Conservation (phyloP, 139 green algal genomes). For the Coelastrella sp. region DNA sequence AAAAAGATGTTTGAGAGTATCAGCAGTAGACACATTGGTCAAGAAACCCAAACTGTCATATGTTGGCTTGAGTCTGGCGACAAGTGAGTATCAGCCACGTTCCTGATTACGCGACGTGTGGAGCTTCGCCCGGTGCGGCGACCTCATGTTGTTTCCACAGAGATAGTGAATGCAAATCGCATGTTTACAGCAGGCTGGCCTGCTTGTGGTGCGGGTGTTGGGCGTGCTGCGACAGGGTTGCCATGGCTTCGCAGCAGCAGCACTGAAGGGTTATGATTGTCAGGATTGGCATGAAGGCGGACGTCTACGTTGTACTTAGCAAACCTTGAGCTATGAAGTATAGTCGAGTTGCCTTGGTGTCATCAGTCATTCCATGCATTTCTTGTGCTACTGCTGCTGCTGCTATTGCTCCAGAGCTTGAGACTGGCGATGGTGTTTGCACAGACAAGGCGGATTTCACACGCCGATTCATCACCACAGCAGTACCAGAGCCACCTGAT, state of each 20-base stretch:
- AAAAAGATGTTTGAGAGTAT: constrained; percentile 28
- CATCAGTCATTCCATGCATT: neutral
- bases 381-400: neutral
- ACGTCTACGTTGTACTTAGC: too few relatives aligned
- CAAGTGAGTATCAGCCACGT: constrained; percentile 26
- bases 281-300: too few relatives aligned
- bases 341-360: too few relatives aligned
- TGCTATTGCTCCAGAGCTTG: neutral
- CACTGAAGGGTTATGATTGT: too few relatives aligned
- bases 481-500: constrained; percentile 5
- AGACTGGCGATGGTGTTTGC: constrained; percentile 33
- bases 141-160: neutral
- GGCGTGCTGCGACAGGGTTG: too few relatives aligned
- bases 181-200: too few relatives aligned
- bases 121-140: neutral
- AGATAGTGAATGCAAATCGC: neutral
- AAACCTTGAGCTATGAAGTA: too few relatives aligned
- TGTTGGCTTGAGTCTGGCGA: constrained; percentile 2
- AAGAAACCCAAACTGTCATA: constrained; percentile 45
- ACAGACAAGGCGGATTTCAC: constrained; percentile 11
- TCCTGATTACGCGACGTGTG: neutral
- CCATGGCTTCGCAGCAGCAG: too few relatives aligned
- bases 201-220: too few relatives aligned
- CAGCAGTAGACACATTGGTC: constrained; percentile 26
- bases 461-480: neutral